Evolutionary conservation across 495 filamentous ascomycete genomes (phyloP).

Genomic region (Trichoderma asperelloides): DNA sequence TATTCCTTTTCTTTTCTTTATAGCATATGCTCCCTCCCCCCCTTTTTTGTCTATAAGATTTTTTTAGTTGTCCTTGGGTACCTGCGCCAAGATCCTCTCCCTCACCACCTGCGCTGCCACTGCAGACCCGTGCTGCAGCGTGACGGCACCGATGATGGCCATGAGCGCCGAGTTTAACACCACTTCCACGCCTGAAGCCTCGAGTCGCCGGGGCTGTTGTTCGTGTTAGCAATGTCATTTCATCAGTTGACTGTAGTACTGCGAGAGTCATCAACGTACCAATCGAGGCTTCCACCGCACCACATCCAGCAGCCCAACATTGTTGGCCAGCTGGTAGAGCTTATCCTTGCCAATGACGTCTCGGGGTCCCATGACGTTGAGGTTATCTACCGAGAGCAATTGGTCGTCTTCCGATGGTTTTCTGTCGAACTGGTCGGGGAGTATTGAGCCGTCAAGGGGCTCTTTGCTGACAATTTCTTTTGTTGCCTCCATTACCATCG

Average conservation of each 20-base stretch:
- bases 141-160: slow-evolving; percentile 79
- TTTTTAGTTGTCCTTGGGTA: slow-evolving; percentile 14
- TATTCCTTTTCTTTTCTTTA: neutral
- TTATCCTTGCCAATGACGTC: slow-evolving; percentile 48
- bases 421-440: slow-evolving; percentile 42
- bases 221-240: slow-evolving; percentile 4
- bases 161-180: slow-evolving; percentile 70
- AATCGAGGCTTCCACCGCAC: slow-evolving; percentile 79
- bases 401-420: slow-evolving; percentile 64
- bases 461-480: slow-evolving; percentile 10
- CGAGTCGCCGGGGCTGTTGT: slow-evolving; percentile 59
- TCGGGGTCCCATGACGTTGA: slow-evolving; percentile 46
- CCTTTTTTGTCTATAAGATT: neutral
- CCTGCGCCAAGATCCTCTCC: slow-evolving; percentile 60
- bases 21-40: neutral
- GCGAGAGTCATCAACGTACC: slow-evolving; percentile 40
- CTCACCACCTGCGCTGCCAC: slow-evolving; percentile 64
- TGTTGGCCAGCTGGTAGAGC: slow-evolving; percentile 54
- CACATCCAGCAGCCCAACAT: slow-evolving; percentile 62
- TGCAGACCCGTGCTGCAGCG: slow-evolving; percentile 74
- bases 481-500: slow-evolving; percentile 4
- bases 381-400: slow-evolving; percentile 60
- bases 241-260: neutral
- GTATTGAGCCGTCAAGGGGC: slow-evolving; percentile 16
- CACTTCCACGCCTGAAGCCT: slow-evolving; percentile 58